Evolutionary conservation across 345 rosid genomes (phyloP).

Genomic region (Turritis glabra): DNA sequence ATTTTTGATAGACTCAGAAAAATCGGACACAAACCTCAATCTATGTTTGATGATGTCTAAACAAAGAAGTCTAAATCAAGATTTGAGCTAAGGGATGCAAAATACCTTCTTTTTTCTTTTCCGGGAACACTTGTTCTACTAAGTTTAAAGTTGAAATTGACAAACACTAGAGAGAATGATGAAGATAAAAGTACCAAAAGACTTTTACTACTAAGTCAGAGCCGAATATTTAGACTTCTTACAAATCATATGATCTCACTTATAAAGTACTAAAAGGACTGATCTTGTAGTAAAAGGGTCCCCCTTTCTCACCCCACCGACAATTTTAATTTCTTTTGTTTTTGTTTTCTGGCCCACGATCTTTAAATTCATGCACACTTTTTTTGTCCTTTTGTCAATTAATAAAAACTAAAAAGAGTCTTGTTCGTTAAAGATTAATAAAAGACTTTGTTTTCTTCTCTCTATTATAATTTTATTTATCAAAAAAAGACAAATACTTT

Average conservation of each 20-base stretch:
- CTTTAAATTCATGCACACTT: neutral
- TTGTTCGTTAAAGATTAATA: conserved; percentile 16
- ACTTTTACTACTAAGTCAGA: no score
- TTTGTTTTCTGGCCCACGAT: conserved; percentile 2
- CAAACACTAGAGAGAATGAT: neutral
- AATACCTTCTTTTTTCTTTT: no score
- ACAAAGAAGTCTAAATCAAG: neutral
- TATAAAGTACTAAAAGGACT: conserved; percentile 14
- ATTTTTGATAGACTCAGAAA: neutral
- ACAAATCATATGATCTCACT: neutral
- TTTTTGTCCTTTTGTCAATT: conserved; percentile 23
- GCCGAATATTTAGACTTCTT: no score
- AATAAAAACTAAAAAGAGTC: conserved; percentile 17
- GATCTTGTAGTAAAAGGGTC: neutral
- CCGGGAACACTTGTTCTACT: neutral
- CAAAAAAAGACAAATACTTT: neutral
- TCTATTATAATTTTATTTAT: neutral
- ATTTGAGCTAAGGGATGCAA: neutral
- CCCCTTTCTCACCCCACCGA: conserved; percentile 18
- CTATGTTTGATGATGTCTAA: neutral
- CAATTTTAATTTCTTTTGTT: neutral
- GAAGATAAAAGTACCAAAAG: no score
- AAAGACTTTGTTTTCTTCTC: conserved; percentile 21
- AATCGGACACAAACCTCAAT: neutral
- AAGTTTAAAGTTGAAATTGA: neutral